Percentiles rank a stretch among this genome's conserved stretches.
Evolutionary conservation across 768 basidiomycete genomes (phyloP).

Genomic region (Auriscalpium vulgare): DNA sequence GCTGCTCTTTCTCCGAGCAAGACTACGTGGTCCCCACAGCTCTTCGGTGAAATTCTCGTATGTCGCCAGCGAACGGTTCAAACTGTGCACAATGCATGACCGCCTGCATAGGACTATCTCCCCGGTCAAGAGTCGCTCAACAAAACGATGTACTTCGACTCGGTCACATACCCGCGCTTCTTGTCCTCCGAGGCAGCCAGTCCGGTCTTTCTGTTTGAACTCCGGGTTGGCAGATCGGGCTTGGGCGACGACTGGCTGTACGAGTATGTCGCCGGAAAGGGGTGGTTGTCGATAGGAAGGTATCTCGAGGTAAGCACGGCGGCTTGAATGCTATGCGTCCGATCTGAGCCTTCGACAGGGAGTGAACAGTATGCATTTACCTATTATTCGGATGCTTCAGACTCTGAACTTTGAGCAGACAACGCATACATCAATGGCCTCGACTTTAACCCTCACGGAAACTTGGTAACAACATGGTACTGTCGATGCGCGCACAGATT

Average conservation of each 20-base stretch:
- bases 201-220: conserved; percentile 26
- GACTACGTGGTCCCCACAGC: conserved; percentile 17
- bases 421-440: conserved; percentile 33
- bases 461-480: conserved; percentile 26
- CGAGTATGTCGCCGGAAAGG: conserved; percentile 22
- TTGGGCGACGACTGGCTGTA: conserved; percentile 33
- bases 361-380: conserved; percentile 23
- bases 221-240: conserved; percentile 28
- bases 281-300: conserved; percentile 24
- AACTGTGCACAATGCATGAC: not conserved
- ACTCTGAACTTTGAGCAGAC: conserved; percentile 13
- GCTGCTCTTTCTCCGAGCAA: conserved; percentile 22
- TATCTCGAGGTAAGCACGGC: conserved; percentile 25
- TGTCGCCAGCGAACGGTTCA: not conserved
- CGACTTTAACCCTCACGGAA: conserved; percentile 25
- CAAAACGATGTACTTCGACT: conserved; percentile 25
- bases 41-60: conserved; percentile 24
- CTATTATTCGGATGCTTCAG: not conserved
- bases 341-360: conserved; percentile 16
- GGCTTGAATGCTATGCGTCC: not conserved
- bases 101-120: conserved; percentile 21
- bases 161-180: conserved; percentile 30
- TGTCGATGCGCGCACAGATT: not conserved
- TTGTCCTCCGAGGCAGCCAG: conserved; percentile 11
- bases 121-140: conserved; percentile 26